phyloP scores from a whole-genome alignment of 2,329 filamentous ascomycete species.

The Volutella citrinella region DNA sequence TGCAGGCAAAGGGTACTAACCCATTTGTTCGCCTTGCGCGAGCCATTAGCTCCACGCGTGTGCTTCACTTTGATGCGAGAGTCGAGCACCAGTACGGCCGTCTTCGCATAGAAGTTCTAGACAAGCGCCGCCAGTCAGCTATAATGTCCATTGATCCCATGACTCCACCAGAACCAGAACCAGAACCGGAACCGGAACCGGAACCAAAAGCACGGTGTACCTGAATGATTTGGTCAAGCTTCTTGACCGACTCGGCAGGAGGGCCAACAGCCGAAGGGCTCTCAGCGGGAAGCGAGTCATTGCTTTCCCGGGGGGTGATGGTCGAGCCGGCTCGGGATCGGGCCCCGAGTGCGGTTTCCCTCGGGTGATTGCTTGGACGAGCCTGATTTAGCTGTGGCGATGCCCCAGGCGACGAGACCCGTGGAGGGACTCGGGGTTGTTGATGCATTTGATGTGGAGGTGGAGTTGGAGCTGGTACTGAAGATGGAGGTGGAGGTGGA shows the following conservation, averaged over 20 bases:
- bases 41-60: constrained; percentile 38
- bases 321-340: constrained; percentile 44
- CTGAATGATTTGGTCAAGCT: constrained; percentile 92
- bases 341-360: constrained; percentile 53
- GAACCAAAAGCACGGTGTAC: constrained; percentile 39
- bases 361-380: constrained; percentile 70
- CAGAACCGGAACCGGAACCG: neutral
- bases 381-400: constrained; percentile 70
- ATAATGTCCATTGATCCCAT: no score
- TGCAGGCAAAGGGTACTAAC: constrained; percentile 47
- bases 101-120: constrained; percentile 90
- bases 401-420: constrained; percentile 69
- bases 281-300: constrained; percentile 48
- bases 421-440: constrained; percentile 73
- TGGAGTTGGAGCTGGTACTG: no score
- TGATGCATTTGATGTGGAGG: constrained; percentile 71
- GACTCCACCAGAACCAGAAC: constrained; percentile 10
- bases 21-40: constrained; percentile 77
- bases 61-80: constrained; percentile 70
- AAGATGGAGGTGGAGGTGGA: no score
- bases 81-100: constrained; percentile 78
- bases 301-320: constrained; percentile 36
- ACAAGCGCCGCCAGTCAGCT: no score
- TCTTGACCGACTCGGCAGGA: constrained; percentile 66
- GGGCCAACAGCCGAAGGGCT: constrained; percentile 44